Percentiles rank a stretch among this genome's conserved stretches.
phyloP scores from a whole-genome alignment of 768 basidiomycete species.

The Russula sp. region DNA sequence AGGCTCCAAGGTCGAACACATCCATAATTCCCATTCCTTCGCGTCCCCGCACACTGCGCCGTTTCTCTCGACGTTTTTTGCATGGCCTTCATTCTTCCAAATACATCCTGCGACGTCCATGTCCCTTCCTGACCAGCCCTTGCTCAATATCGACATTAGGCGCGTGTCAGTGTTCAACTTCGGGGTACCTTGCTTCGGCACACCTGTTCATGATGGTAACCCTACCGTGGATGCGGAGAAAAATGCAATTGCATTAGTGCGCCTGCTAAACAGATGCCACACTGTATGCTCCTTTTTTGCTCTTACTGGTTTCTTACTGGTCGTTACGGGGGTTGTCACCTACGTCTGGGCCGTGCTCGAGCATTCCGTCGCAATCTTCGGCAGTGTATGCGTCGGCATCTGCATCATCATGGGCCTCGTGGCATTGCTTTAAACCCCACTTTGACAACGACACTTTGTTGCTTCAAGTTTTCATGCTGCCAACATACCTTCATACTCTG shows the following conservation, averaged over 20 bases:
- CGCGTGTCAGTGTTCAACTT: conserved; percentile 4
- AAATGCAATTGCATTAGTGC: conserved; percentile 11
- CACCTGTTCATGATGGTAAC: background rate
- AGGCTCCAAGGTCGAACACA: background rate
- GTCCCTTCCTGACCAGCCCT: conserved; percentile 9
- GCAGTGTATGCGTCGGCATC: conserved; percentile 13
- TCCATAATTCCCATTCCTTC: background rate
- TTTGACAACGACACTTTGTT: background rate
- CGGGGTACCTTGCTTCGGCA: background rate
- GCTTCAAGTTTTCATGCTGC: background rate
- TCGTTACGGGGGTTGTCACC: conserved; percentile 16
- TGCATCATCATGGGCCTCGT: conserved; percentile 9
- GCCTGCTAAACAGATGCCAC: conserved; percentile 20
- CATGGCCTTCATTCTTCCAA: background rate
- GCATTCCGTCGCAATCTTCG: conserved; percentile 18
- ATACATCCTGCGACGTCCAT: background rate
- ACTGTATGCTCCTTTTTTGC: conserved; percentile 12
- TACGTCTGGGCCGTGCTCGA: conserved; percentile 19
- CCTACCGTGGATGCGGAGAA: conserved; percentile 9
- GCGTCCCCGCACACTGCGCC: background rate
- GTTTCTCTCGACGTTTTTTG: background rate
- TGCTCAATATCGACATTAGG: conserved; percentile 16
- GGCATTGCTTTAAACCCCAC: conserved; percentile 8
- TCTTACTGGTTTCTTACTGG: conserved; percentile 15
- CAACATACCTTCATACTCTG: background rate